Evolutionary conservation across 371 early-diverging fungal genomes (phyloP).

Genomic region (Mucor piriformis): DNA sequence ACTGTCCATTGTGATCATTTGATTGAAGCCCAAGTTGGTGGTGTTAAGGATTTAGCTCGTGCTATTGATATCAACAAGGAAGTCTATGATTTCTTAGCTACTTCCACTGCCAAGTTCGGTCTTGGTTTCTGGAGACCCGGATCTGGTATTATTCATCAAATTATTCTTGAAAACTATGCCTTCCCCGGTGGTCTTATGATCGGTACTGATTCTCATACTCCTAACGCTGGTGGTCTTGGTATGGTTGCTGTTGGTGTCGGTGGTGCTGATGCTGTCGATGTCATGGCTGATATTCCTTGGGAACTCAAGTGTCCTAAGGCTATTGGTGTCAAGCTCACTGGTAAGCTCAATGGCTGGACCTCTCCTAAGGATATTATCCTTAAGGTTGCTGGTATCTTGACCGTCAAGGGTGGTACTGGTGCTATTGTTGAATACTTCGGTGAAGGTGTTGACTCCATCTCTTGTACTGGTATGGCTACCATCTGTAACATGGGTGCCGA

Average conservation of each 20-base stretch:
- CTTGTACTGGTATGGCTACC: slow-evolving; percentile 97
- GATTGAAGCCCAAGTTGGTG: slow-evolving; percentile 92
- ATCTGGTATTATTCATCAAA: slow-evolving; percentile 98
- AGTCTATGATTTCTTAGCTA: slow-evolving; percentile 92
- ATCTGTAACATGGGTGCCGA: slow-evolving; percentile 99
- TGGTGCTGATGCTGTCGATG: slow-evolving; percentile 97
- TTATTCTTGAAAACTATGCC: slow-evolving; percentile 97
- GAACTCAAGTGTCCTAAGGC: slow-evolving; percentile 95
- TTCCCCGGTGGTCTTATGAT: slow-evolving; percentile 98
- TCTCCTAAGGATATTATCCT: slow-evolving; percentile 92
- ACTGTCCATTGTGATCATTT: slow-evolving; percentile 97
- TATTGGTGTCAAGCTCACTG: slow-evolving; percentile 88
- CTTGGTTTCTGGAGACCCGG: slow-evolving; percentile 98
- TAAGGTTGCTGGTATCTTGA: slow-evolving; percentile 90
- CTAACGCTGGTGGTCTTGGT: slow-evolving; percentile 93
- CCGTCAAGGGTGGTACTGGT: slow-evolving; percentile 93
- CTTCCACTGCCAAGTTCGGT: slow-evolving; percentile 89
- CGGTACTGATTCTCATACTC: slow-evolving; percentile 92
- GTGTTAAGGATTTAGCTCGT: slow-evolving; percentile 81
- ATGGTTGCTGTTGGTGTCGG: slow-evolving; percentile 97
- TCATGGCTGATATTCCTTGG: slow-evolving; percentile 97
- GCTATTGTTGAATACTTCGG: slow-evolving; percentile 97
- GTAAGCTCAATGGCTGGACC: slow-evolving; percentile 91
- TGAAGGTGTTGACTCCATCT: slow-evolving; percentile 86
- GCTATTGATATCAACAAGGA: slow-evolving; percentile 91